phyloP scores from a whole-genome alignment of 2,329 filamentous ascomycete species.

The Trichoderma oligosporum region DNA sequence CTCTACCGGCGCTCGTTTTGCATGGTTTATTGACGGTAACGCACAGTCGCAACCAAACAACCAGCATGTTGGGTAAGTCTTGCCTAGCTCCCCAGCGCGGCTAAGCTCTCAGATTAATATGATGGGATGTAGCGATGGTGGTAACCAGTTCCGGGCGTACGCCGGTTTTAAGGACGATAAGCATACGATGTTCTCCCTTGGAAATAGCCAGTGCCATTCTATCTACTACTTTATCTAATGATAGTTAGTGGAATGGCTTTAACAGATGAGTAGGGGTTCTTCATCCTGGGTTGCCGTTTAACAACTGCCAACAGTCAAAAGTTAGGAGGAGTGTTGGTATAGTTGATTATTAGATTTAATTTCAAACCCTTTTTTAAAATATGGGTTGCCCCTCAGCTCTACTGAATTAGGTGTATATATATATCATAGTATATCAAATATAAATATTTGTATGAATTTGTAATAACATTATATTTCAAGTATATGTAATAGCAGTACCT shows the following conservation, averaged over 20 bases:
- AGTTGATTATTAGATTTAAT: neutral
- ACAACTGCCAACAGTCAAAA: neutral
- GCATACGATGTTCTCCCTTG: neutral
- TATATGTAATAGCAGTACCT: too few relatives aligned
- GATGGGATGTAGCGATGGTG: slow-evolving; percentile 2
- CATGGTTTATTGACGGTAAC: neutral
- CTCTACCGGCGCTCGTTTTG: neutral
- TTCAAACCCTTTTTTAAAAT: neutral
- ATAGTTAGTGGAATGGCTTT: neutral
- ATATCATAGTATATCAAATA: neutral
- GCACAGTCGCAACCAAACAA: slow-evolving; percentile 7
- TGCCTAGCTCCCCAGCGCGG: neutral
- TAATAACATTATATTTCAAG: too few relatives aligned
- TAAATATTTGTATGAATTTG: neutral
- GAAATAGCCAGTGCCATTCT: slow-evolving; percentile 1
- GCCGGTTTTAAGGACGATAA: slow-evolving; percentile 4
- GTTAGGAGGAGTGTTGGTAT: neutral
- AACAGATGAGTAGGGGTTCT: neutral
- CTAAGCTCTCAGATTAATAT: neutral
- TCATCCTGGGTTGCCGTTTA: neutral
- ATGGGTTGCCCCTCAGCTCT: neutral
- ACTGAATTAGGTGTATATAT: neutral
- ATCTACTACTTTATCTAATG: slow-evolving; percentile 3
- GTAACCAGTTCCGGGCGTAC: slow-evolving; percentile 7
- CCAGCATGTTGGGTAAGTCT: slow-evolving; percentile 2